Evolutionary conservation across 345 rosid species (phyloP).

Genomic region (Noccaea caerulescens): DNA sequence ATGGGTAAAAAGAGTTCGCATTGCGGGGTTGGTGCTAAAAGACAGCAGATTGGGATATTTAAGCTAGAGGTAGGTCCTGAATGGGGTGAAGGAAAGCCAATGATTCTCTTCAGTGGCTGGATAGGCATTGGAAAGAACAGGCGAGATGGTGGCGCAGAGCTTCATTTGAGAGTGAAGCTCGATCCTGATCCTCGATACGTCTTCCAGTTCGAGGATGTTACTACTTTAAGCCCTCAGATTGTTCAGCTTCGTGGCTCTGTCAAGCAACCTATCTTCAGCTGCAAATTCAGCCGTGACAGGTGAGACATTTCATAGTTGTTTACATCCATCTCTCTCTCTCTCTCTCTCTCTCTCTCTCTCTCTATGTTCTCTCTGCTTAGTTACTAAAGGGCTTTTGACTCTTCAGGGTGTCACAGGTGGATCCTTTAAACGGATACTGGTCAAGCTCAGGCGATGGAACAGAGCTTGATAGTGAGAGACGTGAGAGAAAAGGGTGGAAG

Average conservation of each 20-base stretch:
- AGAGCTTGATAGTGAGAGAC: constrained; percentile 68
- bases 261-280: constrained; percentile 93
- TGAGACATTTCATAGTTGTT: constrained; percentile 41
- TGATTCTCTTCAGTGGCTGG: constrained; percentile 86
- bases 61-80: constrained; percentile 85
- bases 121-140: constrained; percentile 84
- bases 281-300: constrained; percentile 94
- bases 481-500: constrained; percentile 97
- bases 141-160: constrained; percentile 69
- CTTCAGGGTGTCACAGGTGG: constrained; percentile 70
- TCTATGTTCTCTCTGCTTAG: not conserved
- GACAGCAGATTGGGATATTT: constrained; percentile 83
- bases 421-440: constrained; percentile 70
- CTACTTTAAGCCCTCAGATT: constrained; percentile 85
- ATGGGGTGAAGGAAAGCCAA: constrained; percentile 82
- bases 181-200: constrained; percentile 97
- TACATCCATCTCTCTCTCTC: not conserved
- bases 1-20: constrained; percentile 65
- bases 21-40: constrained; percentile 73
- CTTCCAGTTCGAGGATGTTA: constrained; percentile 90
- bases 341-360: too few relatives aligned
- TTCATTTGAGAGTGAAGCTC: constrained; percentile 82
- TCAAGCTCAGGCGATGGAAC: constrained; percentile 55
- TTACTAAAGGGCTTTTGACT: constrained; percentile 32
- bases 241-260: constrained; percentile 92